Evolutionary conservation across 2,329 filamentous ascomycete genomes (phyloP), one percentile per base, ranked within the genome.

Genomic region (Colletotrichum liriopes): DNA sequence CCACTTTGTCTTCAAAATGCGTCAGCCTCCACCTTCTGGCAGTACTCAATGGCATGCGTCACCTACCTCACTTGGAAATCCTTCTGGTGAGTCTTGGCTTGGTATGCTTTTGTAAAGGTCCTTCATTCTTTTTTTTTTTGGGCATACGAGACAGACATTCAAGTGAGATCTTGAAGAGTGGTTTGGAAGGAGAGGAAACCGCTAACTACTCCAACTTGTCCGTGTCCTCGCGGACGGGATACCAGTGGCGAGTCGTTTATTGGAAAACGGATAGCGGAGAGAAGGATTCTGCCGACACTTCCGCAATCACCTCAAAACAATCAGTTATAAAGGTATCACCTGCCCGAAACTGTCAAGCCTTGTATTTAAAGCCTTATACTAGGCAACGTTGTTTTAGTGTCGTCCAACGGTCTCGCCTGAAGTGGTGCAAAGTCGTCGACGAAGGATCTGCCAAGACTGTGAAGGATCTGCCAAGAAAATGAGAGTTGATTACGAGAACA

Each of bases 401-500:
- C 29, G 29, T 43, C 58, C 26, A n/a, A n/a, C 45, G 37, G 55
- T 16, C 43, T 18, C 26, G 20, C 23, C 5, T 20, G 5, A 49
- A 52, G 62, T 41, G 52, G 29, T 18, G 12, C 26, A 37, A 12
- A 18, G 49, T 35, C 29, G 18, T 47, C 14, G 55, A n/a, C 26
- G 18, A 71, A 71, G 69, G 69, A 71, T 71, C 47, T 39, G 69
- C 65, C 58, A 62, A 63, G 58, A 32, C 20, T 1, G 5, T 55
- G n/a, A 20, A 71, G 69, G 69, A 71, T 71, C n/a, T 20, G 69
- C 69, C 69, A 68, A 71, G 69, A 54, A 37, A 18, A 29, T 45
- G 58, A 59, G 20, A 26, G 52, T 41, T 52, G 9, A 45, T 23
- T 35, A 56, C 51, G 5, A 39, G 35, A n/a, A 5, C 0, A 37